These are phyloP conservation scores for Acanthamoeba culbertsoni DNA, from an alignment of 208 protist genomes.

Conservation along the genomic window DNA sequence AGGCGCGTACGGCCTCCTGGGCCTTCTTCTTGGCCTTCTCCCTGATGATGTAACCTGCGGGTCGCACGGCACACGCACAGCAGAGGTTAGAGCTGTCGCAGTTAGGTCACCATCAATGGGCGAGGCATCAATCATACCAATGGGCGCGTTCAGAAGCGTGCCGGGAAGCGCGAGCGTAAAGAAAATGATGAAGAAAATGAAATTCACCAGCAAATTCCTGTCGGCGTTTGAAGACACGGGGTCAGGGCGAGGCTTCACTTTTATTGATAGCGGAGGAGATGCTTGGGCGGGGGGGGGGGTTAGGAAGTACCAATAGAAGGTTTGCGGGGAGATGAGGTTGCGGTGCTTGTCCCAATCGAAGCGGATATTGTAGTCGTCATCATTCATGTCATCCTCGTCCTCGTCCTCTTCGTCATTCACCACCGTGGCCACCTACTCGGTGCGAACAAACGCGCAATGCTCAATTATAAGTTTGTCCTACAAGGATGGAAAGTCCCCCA, in stretches of 20 bases:
- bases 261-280: no score
- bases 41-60: not conserved
- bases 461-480: no score
- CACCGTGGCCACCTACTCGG: not conserved
- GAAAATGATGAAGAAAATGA: slow-evolving; percentile 86
- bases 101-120: no score
- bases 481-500: no score
- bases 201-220: not conserved
- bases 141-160: slow-evolving; percentile 85
- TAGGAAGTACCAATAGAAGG: not conserved
- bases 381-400: not conserved
- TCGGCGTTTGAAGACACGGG: not conserved
- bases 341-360: slow-evolving; percentile 27
- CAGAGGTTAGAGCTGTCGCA: no score
- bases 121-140: slow-evolving; percentile 75
- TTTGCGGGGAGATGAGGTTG: slow-evolving; percentile 13
- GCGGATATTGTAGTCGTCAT: slow-evolving; percentile 35
- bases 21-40: slow-evolving; percentile 81
- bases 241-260: not conserved
- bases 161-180: slow-evolving; percentile 87
- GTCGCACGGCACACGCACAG: not conserved
- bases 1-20: slow-evolving; percentile 65
- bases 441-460: no score
- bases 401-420: not conserved
- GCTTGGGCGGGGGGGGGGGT: not conserved